phyloP scores from a whole-genome alignment of 2,329 filamentous ascomycete species.

The Colletotrichum salicis region DNA sequence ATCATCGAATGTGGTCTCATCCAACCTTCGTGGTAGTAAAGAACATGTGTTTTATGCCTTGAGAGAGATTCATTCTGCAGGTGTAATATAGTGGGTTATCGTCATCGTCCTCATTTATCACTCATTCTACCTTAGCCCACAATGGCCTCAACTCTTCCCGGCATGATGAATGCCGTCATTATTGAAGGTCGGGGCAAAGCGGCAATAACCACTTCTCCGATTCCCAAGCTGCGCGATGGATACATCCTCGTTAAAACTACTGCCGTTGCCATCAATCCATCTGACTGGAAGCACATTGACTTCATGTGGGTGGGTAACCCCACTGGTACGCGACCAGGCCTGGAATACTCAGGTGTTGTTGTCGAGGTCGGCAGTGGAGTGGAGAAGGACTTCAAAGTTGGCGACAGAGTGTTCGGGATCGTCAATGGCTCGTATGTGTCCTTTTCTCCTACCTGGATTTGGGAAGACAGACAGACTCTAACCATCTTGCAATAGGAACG shows the following conservation, averaged over 20 bases:
- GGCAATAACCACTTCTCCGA: slow-evolving; percentile 7
- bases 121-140: no score
- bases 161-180: slow-evolving; percentile 11
- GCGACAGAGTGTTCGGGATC: slow-evolving; percentile 58
- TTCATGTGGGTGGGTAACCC: slow-evolving; percentile 31
- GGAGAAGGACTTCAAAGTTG: slow-evolving; percentile 55
- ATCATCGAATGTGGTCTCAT: neutral
- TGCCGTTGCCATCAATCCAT: slow-evolving; percentile 50
- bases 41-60: neutral
- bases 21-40: neutral
- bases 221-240: slow-evolving; percentile 36
- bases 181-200: slow-evolving; percentile 19
- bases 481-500: slow-evolving; percentile 41
- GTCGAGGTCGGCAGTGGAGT: slow-evolving; percentile 56
- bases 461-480: neutral
- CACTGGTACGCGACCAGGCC: slow-evolving; percentile 45
- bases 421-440: slow-evolving; percentile 46
- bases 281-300: slow-evolving; percentile 48
- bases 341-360: slow-evolving; percentile 59
- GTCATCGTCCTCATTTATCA: no score
- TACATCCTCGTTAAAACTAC: slow-evolving; percentile 46
- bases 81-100: neutral
- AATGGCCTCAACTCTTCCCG: neutral
- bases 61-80: neutral
- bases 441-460: neutral